Base-by-base conservation (phyloP, 1,284 basidiomycete species). In the Ganoderma leucocontextum region DNA sequence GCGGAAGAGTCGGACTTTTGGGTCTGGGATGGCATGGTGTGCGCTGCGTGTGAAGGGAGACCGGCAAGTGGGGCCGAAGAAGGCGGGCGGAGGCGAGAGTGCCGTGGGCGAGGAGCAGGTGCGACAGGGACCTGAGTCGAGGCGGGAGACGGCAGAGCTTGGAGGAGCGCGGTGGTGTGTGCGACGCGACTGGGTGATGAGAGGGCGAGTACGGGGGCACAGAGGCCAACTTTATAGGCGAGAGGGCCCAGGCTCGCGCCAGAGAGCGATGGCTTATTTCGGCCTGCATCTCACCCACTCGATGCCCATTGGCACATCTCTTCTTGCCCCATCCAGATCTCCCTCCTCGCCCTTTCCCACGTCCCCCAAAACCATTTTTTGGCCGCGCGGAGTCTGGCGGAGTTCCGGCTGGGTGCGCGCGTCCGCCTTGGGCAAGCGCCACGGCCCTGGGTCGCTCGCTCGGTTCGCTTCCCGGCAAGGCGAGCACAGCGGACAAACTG, bases 1-100 rank as follows among this genome's bases (percentile, higher is more conserved):
- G 78, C 72, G 39, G 77, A 77, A 35, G 78, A 77, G 73, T 65
- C 61, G 68, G 78, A 77, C 71, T 74, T 77, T 66, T 74, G 70
- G 25, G 69, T 78, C 81, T 74, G 76, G 68, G 72, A 75, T 67
- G 72, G 72, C 68, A 72, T 75, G 63, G 68, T 15, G 35, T 36
- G 22, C 0, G 55, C 29, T 38, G 55, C 63, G 67, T 60, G 69
- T 17, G 69, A 36, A 29, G 22, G 53, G 63, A 42, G 70, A 65
- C 58, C 68, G 66, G 66, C n/a, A 39, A 47, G 65, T 62, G 65
- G 63, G 69, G 65, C 65, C 64, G 70, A 66, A 65, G 64, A 64
- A 63, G 68, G 39, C 65, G 62, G 17, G 44, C 41, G 22, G 29
- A 41, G n/a, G 29, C 41, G 49, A 53, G 55, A 60, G 63, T 42